Conservation (phyloP, 2,329 filamentous ascomycete genomes). For the Phaeosphaeria sp. region DNA sequence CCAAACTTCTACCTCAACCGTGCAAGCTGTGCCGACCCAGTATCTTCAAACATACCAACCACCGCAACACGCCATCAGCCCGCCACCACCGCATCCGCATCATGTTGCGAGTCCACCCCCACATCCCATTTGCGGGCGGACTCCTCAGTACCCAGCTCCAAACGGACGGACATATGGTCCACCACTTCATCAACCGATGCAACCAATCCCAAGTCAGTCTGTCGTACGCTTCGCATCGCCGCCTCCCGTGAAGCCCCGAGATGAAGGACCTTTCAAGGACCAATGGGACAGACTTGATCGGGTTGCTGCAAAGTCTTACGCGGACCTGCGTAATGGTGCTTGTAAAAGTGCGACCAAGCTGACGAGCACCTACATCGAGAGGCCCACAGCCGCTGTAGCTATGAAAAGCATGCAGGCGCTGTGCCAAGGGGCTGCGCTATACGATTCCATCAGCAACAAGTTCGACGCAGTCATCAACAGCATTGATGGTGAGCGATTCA, state of each 20-base stretch:
- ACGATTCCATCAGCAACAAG: conserved; percentile 67
- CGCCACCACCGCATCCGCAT: conserved; percentile 11
- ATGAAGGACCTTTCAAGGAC: conserved; percentile 30
- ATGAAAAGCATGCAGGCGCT: conserved; percentile 47
- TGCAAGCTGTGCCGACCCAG: conserved; percentile 18
- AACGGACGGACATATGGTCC: conserved; percentile 21
- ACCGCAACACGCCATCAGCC: conserved; percentile 5
- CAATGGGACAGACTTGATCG: conserved; percentile 40
- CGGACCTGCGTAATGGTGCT: conserved; percentile 36
- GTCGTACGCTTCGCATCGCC: conserved; percentile 27
- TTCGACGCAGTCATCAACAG: conserved; percentile 74
- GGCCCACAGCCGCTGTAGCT: conserved; percentile 34
- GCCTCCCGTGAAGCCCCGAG: conserved; percentile 21
- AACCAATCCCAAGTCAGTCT: conserved; percentile 28
- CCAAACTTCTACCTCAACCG: conserved; percentile 21
- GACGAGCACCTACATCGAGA: conserved; percentile 38
- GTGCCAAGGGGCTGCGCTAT: conserved; percentile 54
- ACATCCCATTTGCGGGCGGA: conserved; percentile 28
- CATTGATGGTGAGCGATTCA: conserved; percentile 70
- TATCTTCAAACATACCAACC: conserved; percentile 13
- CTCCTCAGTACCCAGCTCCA: conserved; percentile 23
- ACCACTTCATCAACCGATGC: conserved; percentile 19
- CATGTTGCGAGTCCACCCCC: conserved; percentile 23
- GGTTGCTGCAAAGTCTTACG: conserved; percentile 38
- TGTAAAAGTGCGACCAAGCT: conserved; percentile 34